Conservation (phyloP, 1,284 basidiomycete species). For the Sporisorium iseilematis-ciliati region DNA sequence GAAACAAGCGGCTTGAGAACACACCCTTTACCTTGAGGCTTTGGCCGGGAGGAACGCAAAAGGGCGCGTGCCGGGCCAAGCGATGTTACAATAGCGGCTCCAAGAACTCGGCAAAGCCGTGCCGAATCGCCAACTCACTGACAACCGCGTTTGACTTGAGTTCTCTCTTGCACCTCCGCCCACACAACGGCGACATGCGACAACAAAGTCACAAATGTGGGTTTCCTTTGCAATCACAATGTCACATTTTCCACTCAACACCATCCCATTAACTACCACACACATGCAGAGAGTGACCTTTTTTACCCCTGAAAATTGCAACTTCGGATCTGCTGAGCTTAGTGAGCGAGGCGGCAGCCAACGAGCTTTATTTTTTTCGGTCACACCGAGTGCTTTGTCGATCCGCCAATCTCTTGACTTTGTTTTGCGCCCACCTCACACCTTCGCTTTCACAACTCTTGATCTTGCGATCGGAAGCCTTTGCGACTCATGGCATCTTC, state of each 20-base stretch:
- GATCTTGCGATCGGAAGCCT: no score
- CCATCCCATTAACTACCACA: no score
- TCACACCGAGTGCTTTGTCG: neutral
- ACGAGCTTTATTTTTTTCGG: constrained; percentile 1
- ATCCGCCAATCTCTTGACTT: neutral
- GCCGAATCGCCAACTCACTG: neutral
- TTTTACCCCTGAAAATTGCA: constrained; percentile 3
- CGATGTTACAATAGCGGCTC: neutral
- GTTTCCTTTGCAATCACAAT: neutral
- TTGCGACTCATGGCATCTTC: no score
- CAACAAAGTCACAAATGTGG: neutral
- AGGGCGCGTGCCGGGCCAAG: neutral
- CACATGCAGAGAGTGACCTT: neutral
- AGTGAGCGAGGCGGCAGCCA: constrained; percentile 5
- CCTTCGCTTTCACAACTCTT: no score
- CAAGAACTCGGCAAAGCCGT: constrained; percentile 7
- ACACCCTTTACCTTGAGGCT: no score
- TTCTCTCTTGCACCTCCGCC: neutral
- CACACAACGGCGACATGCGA: no score
- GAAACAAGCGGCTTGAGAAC: no score
- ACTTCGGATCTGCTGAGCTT: neutral
- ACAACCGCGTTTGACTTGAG: neutral
- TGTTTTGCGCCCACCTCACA: no score
- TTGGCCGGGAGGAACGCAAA: neutral
- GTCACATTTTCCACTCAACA: neutral